A percentile compares a stretch with the other conserved stretches of the same genome.
Conservation (phyloP, 352 stramenopile genomes). For the Globisporangium megalacanthum region DNA sequence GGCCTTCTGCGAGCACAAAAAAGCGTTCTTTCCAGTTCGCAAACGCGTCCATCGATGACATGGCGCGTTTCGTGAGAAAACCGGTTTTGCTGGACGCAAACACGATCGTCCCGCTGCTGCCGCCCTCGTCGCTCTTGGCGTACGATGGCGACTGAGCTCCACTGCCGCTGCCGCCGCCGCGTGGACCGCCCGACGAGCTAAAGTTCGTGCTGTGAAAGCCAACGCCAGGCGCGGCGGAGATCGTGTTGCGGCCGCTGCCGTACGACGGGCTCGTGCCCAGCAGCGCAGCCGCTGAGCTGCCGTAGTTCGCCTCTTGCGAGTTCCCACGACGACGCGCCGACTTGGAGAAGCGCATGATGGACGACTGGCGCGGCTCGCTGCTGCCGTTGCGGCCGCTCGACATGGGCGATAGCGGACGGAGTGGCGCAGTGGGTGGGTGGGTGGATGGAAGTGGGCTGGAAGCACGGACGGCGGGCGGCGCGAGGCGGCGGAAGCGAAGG, state of each 20-base stretch:
- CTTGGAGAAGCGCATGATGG: conserved; percentile 69
- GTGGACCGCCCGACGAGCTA: conserved; percentile 9
- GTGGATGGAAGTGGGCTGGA: no score
- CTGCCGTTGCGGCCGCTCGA: conserved; percentile 14
- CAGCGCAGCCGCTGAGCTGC: conserved; percentile 14
- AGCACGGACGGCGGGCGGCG: no score
- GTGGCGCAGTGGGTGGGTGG: no score
- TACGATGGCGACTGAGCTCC: conserved; percentile 12
- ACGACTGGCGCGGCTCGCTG: conserved; percentile 26
- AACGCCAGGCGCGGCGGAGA: conserved; percentile 40
- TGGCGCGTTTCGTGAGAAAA: conserved; percentile 81
- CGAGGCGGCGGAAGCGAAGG: no score
- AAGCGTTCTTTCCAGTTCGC: conserved; percentile 88
- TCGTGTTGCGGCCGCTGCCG: conserved; percentile 46
- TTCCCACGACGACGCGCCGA: conserved; percentile 54
- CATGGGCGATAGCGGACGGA: not conserved
- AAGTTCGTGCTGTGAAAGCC: conserved; percentile 20
- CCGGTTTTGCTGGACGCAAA: conserved; percentile 83
- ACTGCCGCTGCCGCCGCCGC: no score
- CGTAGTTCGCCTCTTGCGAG: conserved; percentile 48
- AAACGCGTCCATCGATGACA: conserved; percentile 85
- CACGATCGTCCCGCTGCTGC: conserved; percentile 14
- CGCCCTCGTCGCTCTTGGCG: conserved; percentile 21
- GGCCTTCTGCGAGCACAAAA: conserved; percentile 78
- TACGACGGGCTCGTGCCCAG: conserved; percentile 37